These are phyloP conservation scores for Cytauxzoon felis DNA, from an alignment of 169 alveolate genomes.

Conservation along the genomic window DNA sequence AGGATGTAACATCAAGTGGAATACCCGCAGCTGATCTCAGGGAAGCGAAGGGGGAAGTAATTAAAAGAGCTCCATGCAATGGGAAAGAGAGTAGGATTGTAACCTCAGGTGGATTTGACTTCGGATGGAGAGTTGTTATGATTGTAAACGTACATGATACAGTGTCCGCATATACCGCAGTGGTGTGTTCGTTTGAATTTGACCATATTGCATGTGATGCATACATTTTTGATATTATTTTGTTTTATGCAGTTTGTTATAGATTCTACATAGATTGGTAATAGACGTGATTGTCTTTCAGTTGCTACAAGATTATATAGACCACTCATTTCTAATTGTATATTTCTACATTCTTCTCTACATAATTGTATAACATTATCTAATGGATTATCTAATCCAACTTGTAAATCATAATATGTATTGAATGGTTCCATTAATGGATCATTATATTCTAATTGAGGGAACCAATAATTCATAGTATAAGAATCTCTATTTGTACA, in stretches of 20 bases:
- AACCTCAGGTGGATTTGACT: too few species aligned
- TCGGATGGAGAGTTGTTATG: too few species aligned
- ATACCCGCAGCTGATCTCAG: too few species aligned
- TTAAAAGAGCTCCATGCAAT: too few species aligned
- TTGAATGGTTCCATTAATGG: constrained; percentile 33
- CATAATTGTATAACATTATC: constrained; percentile 34
- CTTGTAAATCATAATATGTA: constrained; percentile 21
- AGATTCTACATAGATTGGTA: constrained; percentile 14
- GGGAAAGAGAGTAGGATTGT: too few species aligned
- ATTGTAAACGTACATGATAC: constrained; percentile 65
- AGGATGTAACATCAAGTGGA: too few species aligned
- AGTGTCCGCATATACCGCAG: constrained; percentile 79
- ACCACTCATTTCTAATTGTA: constrained; percentile 62
- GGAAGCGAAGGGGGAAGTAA: too few species aligned
- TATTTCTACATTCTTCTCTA: constrained; percentile 28
- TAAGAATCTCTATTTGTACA: constrained; percentile 37
- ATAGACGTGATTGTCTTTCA: constrained; percentile 52
- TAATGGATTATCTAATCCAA: constrained; percentile 19
- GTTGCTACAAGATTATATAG: constrained; percentile 62
- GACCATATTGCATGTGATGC: constrained; percentile 82
- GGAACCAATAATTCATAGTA: constrained; percentile 44
- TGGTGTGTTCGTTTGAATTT: constrained; percentile 77
- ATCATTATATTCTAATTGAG: constrained; percentile 30
- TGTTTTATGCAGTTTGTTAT: constrained; percentile 33
- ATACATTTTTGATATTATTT: constrained; percentile 41